Conservation (phyloP, 176 grass and related monocot genomes). For the Ensete glaucum region DNA sequence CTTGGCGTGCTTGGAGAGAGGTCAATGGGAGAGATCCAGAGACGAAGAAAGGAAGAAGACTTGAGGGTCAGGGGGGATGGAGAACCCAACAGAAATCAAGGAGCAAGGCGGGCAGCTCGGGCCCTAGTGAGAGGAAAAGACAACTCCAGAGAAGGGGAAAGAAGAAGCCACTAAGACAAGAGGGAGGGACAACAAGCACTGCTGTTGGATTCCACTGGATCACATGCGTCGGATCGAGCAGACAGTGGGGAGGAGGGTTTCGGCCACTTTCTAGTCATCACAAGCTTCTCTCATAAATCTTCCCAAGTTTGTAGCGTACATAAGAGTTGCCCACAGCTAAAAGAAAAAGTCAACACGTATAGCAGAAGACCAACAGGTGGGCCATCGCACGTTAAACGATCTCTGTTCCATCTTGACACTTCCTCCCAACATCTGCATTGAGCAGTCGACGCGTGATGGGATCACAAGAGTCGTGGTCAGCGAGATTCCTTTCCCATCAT, state of each 20-base stretch:
- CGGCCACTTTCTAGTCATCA: not conserved
- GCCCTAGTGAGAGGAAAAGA: not conserved
- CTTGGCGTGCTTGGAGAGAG: not conserved
- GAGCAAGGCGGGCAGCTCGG: not conserved
- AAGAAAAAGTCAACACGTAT: not conserved
- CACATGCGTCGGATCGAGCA: not conserved
- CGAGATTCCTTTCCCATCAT: not conserved
- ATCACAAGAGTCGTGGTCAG: not conserved
- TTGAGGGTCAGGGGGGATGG: not conserved
- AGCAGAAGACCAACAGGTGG: not conserved
- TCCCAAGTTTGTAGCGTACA: no score
- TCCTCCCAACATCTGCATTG: not conserved
- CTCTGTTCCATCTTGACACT: not conserved
- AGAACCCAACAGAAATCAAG: not conserved
- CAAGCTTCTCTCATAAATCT: not conserved
- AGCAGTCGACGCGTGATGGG: no score
- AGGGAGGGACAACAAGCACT: not conserved
- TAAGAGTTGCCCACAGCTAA: not conserved
- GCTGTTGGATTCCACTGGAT: not conserved
- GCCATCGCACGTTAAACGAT: not conserved
- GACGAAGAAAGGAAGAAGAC: not conserved
- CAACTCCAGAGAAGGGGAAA: not conserved
- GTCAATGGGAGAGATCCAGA: not conserved
- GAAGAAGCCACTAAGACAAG: not conserved
- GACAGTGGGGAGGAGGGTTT: not conserved